phyloP scores from a whole-genome alignment of 768 basidiomycete species.

The Xerocomellus chrysenteron region DNA sequence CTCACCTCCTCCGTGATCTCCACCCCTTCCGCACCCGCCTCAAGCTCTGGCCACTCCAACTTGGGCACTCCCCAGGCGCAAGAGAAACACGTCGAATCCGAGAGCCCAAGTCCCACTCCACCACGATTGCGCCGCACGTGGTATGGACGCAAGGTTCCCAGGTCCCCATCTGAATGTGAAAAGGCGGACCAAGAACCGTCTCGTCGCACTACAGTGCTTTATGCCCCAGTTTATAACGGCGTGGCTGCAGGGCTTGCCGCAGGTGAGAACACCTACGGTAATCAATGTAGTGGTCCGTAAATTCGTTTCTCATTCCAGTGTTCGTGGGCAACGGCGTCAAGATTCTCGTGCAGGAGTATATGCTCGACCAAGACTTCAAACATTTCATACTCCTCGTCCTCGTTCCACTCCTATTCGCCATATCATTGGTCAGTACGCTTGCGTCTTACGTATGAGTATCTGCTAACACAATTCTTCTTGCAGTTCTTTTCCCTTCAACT shows the following conservation, averaged over 20 bases:
- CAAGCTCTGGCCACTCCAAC: constrained; percentile 40
- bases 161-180: constrained; percentile 33
- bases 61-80: constrained; percentile 16
- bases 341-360: constrained; percentile 53
- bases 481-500: constrained; percentile 45
- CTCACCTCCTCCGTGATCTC: constrained; percentile 20
- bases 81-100: constrained; percentile 15
- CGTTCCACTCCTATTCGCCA: constrained; percentile 43
- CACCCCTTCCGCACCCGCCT: constrained; percentile 33
- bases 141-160: constrained; percentile 55
- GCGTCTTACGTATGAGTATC: neutral
- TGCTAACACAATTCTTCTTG: constrained; percentile 8
- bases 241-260: constrained; percentile 26
- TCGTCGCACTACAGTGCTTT: constrained; percentile 22
- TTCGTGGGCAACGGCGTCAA: constrained; percentile 67
- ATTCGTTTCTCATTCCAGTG: constrained; percentile 34
- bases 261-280: constrained; percentile 5
- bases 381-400: constrained; percentile 43
- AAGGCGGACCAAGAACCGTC: constrained; percentile 19
- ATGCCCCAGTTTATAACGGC: constrained; percentile 30
- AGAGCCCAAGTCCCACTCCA: constrained; percentile 26
- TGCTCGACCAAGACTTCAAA: constrained; percentile 45
- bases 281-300: neutral
- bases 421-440: constrained; percentile 41
- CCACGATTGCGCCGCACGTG: constrained; percentile 48